These are phyloP conservation scores for Neonectria hederae DNA, from an alignment of 2,329 filamentous ascomycete species.

Conservation along the genomic window DNA sequence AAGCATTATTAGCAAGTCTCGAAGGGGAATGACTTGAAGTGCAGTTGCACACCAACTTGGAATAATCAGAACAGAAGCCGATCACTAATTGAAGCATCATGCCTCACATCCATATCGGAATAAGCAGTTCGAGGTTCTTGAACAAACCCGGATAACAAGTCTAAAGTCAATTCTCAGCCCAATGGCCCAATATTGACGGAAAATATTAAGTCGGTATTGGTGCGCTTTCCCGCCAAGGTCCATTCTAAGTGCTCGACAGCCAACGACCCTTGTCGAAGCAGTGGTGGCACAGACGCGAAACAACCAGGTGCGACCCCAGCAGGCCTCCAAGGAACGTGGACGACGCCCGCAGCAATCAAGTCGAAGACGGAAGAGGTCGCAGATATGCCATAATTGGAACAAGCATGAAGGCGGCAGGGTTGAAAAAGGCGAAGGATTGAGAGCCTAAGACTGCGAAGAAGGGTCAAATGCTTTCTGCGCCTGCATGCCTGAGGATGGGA, in stretches of 20 bases:
- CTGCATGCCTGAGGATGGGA: neutral
- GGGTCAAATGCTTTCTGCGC: too few species aligned
- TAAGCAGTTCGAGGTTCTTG: neutral
- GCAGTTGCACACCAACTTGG: neutral
- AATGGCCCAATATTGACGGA: neutral
- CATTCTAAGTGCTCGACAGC: neutral
- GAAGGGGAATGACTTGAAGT: neutral
- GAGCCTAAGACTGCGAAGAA: neutral
- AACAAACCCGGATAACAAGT: neutral
- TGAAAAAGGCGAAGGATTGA: too few species aligned
- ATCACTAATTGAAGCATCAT: neutral
- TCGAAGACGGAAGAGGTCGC: neutral
- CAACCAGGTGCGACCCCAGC: constrained; percentile 1
- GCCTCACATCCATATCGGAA: neutral
- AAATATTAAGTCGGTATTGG: neutral
- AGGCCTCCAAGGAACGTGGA: neutral
- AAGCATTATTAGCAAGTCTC: neutral
- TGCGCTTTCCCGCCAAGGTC: neutral
- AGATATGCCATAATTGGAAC: constrained; percentile 17
- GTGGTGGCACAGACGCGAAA: neutral
- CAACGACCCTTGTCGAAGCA: neutral
- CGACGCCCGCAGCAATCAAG: constrained; percentile 12
- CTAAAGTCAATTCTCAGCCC: too few species aligned
- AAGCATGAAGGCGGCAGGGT: neutral
- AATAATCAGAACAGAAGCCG: neutral